Conservation (phyloP, 345 rosid genomes). For the Aquilaria sinensis region DNA sequence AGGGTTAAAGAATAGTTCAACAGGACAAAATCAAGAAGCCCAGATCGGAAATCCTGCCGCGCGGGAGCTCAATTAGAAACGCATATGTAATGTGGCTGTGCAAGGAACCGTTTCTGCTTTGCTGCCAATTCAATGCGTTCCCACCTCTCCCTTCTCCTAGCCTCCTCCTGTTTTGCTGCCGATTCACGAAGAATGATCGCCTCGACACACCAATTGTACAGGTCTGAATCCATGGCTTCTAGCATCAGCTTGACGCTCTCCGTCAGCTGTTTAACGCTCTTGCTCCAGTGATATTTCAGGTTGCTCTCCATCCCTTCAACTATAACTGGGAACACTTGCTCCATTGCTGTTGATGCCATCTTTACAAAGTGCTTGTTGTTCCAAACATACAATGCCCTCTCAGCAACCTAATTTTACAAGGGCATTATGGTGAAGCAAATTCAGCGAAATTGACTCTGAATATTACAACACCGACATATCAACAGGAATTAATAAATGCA, state of each 20-base stretch:
- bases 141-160: conserved; percentile 41
- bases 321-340: conserved; percentile 50
- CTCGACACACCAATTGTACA: conserved; percentile 30
- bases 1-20: too few species aligned
- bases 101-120: conserved; percentile 21
- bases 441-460: background rate
- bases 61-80: conserved; percentile 18
- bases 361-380: conserved; percentile 60
- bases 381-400: conserved; percentile 55
- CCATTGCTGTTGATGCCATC: conserved; percentile 39
- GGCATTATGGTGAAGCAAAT: background rate
- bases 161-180: conserved; percentile 22
- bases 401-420: conserved; percentile 37
- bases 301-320: conserved; percentile 59
- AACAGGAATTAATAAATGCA: background rate
- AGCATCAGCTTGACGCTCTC: conserved; percentile 48
- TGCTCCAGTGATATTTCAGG: conserved; percentile 55
- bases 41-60: too few species aligned
- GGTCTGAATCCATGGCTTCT: conserved; percentile 38
- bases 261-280: conserved; percentile 51
- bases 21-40: too few species aligned
- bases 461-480: background rate
- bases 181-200: conserved; percentile 23
- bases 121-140: conserved; percentile 40
- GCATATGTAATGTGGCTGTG: conserved; percentile 6